Conservation (phyloP, 495 filamentous ascomycete genomes). For the Thermothielavioides terrestris region DNA sequence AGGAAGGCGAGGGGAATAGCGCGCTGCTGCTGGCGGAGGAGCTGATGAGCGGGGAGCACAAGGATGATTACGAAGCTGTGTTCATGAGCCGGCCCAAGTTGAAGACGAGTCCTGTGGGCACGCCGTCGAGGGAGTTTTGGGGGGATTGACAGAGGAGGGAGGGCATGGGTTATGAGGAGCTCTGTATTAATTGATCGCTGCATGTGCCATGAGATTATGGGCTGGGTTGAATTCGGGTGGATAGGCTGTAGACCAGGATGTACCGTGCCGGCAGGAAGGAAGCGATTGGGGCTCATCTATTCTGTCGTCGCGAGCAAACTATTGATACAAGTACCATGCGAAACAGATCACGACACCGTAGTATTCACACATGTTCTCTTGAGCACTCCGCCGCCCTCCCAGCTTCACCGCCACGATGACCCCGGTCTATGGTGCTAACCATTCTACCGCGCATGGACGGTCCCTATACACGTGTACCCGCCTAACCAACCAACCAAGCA, state of each 20-base stretch:
- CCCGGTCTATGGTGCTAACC: too few species aligned
- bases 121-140: slow-evolving; percentile 35
- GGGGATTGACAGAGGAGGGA: neutral
- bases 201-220: too few species aligned
- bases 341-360: neutral
- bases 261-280: too few species aligned
- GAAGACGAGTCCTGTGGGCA: slow-evolving; percentile 61
- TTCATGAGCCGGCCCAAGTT: slow-evolving; percentile 80
- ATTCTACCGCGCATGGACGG: too few species aligned
- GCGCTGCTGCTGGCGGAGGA: slow-evolving; percentile 24
- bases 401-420: too few species aligned
- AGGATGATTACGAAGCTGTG: slow-evolving; percentile 75
- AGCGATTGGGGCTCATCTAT: neutral
- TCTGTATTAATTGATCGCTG: too few species aligned
- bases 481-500: neutral
- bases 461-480: neutral
- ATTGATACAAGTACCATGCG: slow-evolving; percentile 8
- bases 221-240: too few species aligned
- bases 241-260: too few species aligned
- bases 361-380: too few species aligned
- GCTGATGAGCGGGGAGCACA: slow-evolving; percentile 43
- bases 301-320: neutral
- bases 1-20: slow-evolving; percentile 21
- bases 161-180: neutral
- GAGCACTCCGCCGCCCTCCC: too few species aligned